phyloP scores from a whole-genome alignment of 2,329 filamentous ascomycete genomes.

The Penicillium vulpinum region DNA sequence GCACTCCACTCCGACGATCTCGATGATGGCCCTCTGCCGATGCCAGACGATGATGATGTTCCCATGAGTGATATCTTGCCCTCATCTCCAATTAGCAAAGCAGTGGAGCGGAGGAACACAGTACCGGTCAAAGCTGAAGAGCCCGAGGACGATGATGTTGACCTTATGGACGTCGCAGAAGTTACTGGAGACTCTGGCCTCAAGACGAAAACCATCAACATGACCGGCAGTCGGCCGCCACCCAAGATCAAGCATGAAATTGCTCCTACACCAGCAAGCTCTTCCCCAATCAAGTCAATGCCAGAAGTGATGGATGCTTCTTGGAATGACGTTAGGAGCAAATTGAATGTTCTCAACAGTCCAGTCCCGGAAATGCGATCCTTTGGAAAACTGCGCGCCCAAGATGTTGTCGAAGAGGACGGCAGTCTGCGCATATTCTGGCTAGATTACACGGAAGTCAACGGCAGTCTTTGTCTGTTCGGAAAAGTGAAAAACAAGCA shows the following conservation, averaged over 20 bases:
- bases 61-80: constrained; percentile 83
- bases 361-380: constrained; percentile 61
- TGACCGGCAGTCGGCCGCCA: constrained; percentile 74
- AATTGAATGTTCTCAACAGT: constrained; percentile 80
- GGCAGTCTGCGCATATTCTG: constrained; percentile 94
- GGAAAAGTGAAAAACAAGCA: constrained; percentile 93
- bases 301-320: constrained; percentile 70
- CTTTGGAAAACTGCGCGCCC: constrained; percentile 77
- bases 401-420: constrained; percentile 89
- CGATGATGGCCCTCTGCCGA: constrained; percentile 57
- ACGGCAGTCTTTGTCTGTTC: constrained; percentile 88
- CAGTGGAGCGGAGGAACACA: constrained; percentile 68
- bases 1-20: constrained; percentile 48
- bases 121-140: constrained; percentile 60
- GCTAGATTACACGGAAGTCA: constrained; percentile 92
- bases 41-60: constrained; percentile 70
- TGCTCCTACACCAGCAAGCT: constrained; percentile 71
- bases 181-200: constrained; percentile 64
- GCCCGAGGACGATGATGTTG: constrained; percentile 73
- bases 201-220: constrained; percentile 73
- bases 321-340: constrained; percentile 85
- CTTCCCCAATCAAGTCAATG: constrained; percentile 68
- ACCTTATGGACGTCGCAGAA: constrained; percentile 83
- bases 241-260: constrained; percentile 71
- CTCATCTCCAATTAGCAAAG: constrained; percentile 82